Percentiles rank a stretch among this genome's conserved stretches.
Evolutionary conservation across 169 alveolate genomes (phyloP).

Genomic region (Cryptosporidium meleagridis): DNA sequence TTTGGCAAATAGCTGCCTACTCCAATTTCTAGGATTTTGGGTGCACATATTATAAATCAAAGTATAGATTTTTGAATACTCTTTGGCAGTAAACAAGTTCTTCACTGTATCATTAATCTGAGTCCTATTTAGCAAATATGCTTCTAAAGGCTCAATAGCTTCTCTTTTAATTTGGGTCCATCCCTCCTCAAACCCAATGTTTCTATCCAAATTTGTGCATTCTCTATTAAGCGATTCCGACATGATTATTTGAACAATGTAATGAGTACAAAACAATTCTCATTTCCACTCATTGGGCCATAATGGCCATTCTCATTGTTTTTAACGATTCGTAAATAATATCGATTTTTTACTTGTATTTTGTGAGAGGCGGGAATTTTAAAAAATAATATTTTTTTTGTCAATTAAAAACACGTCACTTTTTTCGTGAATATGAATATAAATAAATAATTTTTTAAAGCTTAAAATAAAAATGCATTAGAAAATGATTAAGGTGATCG

Average conservation of each 20-base stretch:
- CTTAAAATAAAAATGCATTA: too few species aligned
- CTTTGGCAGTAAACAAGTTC: conserved; percentile 77
- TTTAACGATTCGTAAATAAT: not conserved
- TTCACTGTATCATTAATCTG: conserved; percentile 38
- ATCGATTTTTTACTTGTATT: conserved; percentile 1
- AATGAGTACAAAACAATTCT: not conserved
- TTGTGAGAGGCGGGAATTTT: conserved; percentile 13
- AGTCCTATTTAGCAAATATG: conserved; percentile 36
- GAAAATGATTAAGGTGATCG: too few species aligned
- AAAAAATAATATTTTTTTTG: too few species aligned
- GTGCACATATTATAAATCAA: conserved; percentile 81
- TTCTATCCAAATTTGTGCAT: not conserved
- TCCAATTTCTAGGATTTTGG: conserved; percentile 70
- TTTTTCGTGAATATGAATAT: too few species aligned
- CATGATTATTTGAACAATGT: not conserved
- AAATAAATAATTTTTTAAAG: too few species aligned
- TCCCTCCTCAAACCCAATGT: conserved; percentile 71
- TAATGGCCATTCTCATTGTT: not conserved
- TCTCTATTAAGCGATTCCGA: not conserved
- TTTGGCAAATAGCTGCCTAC: conserved; percentile 35
- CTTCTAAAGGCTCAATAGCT: conserved; percentile 73
- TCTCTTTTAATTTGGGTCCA: conserved; percentile 64
- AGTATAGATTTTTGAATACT: conserved; percentile 78
- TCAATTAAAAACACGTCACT: not conserved
- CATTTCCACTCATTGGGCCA: not conserved